These are phyloP conservation scores for Spizellomyces punctatus DNA, from an alignment of 192 early-diverging fungal genomes.

Conservation along the genomic window DNA sequence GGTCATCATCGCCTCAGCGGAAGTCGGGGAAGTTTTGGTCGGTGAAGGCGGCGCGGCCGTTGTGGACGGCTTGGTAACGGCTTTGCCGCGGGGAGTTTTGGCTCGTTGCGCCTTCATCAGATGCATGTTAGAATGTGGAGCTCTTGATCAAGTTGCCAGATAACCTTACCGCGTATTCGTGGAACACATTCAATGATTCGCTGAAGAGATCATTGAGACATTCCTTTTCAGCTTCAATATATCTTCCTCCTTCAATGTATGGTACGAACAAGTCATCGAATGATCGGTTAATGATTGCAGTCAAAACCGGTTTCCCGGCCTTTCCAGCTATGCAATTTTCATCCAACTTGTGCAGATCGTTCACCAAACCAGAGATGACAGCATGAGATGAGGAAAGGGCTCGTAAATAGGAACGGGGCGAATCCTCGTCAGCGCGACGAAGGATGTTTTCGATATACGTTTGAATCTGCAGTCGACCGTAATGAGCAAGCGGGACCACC, in stretches of 20 bases:
- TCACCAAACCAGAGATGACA: conserved; percentile 71
- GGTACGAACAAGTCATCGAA: conserved; percentile 96
- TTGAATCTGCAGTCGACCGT: conserved; percentile 72
- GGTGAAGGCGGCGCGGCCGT: conserved; percentile 12
- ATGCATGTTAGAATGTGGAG: neutral
- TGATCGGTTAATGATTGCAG: conserved; percentile 79
- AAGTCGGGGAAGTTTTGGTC: conserved; percentile 26
- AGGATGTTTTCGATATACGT: conserved; percentile 83
- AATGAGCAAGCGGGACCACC: no score
- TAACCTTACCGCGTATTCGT: conserved; percentile 33
- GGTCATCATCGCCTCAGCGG: conserved; percentile 29
- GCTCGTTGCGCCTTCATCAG: conserved; percentile 14
- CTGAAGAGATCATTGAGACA: conserved; percentile 72
- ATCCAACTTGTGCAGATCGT: conserved; percentile 81
- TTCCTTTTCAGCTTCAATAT: conserved; percentile 75
- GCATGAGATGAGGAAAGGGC: conserved; percentile 66
- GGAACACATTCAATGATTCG: conserved; percentile 26
- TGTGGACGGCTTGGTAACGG: conserved; percentile 12
- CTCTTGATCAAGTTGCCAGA: neutral
- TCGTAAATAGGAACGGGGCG: conserved; percentile 79
- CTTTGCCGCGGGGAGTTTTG: conserved; percentile 20
- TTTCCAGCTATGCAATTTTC: conserved; percentile 53
- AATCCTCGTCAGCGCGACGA: conserved; percentile 66
- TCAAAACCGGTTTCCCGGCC: conserved; percentile 55
- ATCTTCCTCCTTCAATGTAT: conserved; percentile 87